Evolutionary conservation across 495 filamentous ascomycete genomes (phyloP).

Genomic region (Aspergillus avenaceus): DNA sequence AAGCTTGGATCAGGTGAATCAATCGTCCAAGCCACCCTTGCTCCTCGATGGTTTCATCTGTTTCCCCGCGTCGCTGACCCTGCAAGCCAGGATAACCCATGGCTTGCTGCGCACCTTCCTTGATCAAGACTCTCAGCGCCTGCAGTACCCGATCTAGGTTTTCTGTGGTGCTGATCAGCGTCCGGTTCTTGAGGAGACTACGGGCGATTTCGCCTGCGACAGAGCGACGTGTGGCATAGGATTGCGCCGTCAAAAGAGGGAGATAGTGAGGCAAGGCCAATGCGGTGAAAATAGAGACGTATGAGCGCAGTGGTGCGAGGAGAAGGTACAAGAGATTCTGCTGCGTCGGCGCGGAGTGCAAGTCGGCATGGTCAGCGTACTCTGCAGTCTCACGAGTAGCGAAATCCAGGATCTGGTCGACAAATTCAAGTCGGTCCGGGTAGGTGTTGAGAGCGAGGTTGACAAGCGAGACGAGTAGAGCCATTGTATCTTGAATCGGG

Average conservation of each 20-base stretch:
- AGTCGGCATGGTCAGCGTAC: conserved; percentile 86
- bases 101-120: conserved; percentile 82
- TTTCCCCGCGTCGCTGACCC: conserved; percentile 64
- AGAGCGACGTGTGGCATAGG: conserved; percentile 85
- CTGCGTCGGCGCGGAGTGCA: conserved; percentile 84
- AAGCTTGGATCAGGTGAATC: conserved; percentile 77
- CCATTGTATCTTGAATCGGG: conserved; percentile 91
- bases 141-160: conserved; percentile 88
- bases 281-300: conserved; percentile 90
- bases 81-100: conserved; percentile 78
- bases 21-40: conserved; percentile 94
- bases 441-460: conserved; percentile 96
- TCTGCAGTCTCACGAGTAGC: conserved; percentile 84
- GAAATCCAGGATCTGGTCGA: conserved; percentile 89
- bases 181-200: conserved; percentile 75
- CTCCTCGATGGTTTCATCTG: conserved; percentile 95
- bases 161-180: conserved; percentile 64
- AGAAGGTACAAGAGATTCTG: conserved; percentile 84
- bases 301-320: conserved; percentile 81
- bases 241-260: conserved; percentile 84
- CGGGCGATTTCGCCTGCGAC: conserved; percentile 84
- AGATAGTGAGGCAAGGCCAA: conserved; percentile 87
- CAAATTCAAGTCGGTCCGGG: conserved; percentile 86
- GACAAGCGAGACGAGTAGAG: conserved; percentile 81
- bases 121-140: conserved; percentile 83